These are phyloP conservation scores for Lobosporangium transversale DNA, from an alignment of 192 early-diverging fungal genomes.

Conservation along the genomic window DNA sequence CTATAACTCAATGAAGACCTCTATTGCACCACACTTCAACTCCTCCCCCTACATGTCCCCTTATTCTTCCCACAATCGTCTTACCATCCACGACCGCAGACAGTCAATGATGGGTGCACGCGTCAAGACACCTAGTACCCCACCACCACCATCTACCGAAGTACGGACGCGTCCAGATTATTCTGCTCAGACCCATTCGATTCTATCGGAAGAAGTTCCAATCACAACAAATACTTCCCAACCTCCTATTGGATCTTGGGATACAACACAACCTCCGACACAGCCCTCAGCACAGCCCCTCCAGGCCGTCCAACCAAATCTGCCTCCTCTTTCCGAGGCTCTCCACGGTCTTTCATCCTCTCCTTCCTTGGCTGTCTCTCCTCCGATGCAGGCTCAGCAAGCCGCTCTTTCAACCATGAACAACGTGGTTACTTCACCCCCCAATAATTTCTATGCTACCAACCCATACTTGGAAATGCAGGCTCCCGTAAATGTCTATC, in stretches of 20 bases:
- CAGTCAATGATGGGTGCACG: conserved; percentile 33
- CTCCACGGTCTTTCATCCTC: conserved; percentile 23
- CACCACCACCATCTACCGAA: conserved; percentile 15
- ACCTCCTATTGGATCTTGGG: conserved; percentile 11
- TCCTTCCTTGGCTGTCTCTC: conserved; percentile 27
- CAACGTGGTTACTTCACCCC: conserved; percentile 21
- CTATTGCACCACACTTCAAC: conserved; percentile 18
- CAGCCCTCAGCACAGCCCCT: conserved; percentile 8
- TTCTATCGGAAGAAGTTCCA: background rate
- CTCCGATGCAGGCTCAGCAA: conserved; percentile 20
- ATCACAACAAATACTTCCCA: background rate
- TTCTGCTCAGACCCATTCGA: conserved; percentile 3
- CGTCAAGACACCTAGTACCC: conserved; percentile 12
- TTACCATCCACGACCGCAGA: conserved; percentile 39
- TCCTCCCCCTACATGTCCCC: conserved; percentile 33
- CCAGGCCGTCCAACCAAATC: conserved; percentile 18
- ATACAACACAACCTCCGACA: conserved; percentile 9
- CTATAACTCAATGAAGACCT: conserved; percentile 13
- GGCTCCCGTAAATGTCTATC: conserved; percentile 20
- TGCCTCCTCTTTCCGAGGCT: conserved; percentile 42
- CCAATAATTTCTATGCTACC: conserved; percentile 33
- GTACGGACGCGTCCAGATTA: conserved; percentile 27
- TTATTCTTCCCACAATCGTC: conserved; percentile 31
- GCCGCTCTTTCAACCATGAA: conserved; percentile 11
- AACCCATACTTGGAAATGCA: conserved; percentile 36